Evolutionary conservation across 306 rosid genomes (phyloP), one percentile per base, ranked within the genome.

Genomic region (Coriaria nepalensis): DNA sequence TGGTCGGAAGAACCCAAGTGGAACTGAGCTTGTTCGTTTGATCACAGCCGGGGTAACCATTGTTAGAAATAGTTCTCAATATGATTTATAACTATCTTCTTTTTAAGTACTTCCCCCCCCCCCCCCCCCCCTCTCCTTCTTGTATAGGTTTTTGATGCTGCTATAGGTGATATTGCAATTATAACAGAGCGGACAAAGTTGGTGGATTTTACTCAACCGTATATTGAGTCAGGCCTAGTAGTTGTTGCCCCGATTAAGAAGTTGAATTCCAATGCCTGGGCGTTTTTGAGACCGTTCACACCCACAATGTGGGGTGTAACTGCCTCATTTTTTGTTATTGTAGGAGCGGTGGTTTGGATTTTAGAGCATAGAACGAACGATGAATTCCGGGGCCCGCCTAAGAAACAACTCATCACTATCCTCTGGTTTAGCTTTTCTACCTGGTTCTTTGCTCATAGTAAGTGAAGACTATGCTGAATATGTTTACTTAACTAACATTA

Each of bases 151-250:
- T 86, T 40, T 70, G 98, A 92, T 55, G 96, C 78, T 46, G 96
- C 83, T 8, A 72, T 86, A 37, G 96, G 98, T 37, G 96, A 85
- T 75, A 73, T 92, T 63, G 76, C 98, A 15, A 92, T 92, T 33
- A 77, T 77, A 44, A 92, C 96, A 7, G 52, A 72, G 48, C 68
- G 98, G 68, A 92, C 96, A 47, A 82, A 53, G 68, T 61, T 85
- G 81, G 98, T 60, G 15, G 98, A 92, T 71, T 92, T 92, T 69
- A 82, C 96, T 32, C 96, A 92, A 68, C 98, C 98, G 45, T 92
- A 55, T 49, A 52, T 85, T 7, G 98, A 86, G 72, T 85, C 98
- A 45, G 98, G 98, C 48, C 72, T 92, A 11, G 98, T 84, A 14
- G 93, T 92, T 10, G 87, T 92, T 32, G 96, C 87, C 5, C 86